Base-by-base conservation (phyloP, 306 rosid genomes). In the Quercus agrifolia region DNA sequence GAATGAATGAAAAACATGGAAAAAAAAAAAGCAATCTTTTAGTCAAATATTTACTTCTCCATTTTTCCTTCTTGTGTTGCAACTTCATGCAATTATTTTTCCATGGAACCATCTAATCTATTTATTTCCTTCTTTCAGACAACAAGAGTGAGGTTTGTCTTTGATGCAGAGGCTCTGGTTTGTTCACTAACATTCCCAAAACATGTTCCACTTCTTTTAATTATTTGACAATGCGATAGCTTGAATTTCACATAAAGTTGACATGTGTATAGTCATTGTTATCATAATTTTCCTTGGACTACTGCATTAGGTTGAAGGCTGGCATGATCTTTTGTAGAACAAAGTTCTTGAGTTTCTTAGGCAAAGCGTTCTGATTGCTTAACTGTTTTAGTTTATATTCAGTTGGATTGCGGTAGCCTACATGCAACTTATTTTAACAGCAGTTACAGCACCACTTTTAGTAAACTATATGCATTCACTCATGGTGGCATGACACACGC, bases 131-230 rank as follows among this genome's bases (percentile, higher is more conserved):
- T 75, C 84, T 77, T 71, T 41, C 85, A 95, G 99, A 83, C 99
- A 55, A 91, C 98, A 12, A 87, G 99, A 87, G 93, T 95, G 71
- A 90, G 93, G 83, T 95, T 95, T 59, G 98, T 92, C 86, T 95
- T 92, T 28, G 91, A 91, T 77, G 86, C 82, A 5, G 90, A 95
- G 67, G 91, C 98, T 79, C 86, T 95, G 99, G 99, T 95, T 86
- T 66, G 96, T 80, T 83, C 54, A 4, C 81, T 84, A 72, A 73
- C 79, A 78, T 83, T 75, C 70, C 71, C 64, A 68, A 52, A 68
- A 75, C 56, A 31, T 77, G 27, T 49, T 38, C 31, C 72, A 38
- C 70, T 78, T 77, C 41, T 69, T 27, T 21, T 44, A 67, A 56
- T 21, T 33, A 58, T 55, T 56, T 64, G 21, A 56, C n/a, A 76